phyloP scores from a whole-genome alignment of 2,329 filamentous ascomycete species.

The Arthrinium puccinioides region DNA sequence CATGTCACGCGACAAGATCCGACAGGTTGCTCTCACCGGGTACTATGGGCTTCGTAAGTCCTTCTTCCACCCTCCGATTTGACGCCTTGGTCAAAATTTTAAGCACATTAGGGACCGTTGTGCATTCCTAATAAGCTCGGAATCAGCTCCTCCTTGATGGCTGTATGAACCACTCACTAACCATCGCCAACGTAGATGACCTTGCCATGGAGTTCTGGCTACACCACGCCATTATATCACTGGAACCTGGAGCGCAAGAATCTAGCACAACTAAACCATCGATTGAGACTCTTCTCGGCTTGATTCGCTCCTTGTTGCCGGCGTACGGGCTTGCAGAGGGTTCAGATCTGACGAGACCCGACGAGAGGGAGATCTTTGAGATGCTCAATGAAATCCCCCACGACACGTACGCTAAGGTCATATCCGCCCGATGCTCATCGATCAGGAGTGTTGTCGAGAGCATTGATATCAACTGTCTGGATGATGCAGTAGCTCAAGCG shows the following conservation, averaged over 20 bases:
- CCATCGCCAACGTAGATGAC: too few relatives aligned
- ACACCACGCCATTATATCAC: too few relatives aligned
- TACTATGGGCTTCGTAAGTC: not conserved
- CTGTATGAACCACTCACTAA: not conserved
- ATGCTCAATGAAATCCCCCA: too few relatives aligned
- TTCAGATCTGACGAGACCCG: too few relatives aligned
- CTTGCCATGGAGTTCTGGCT: too few relatives aligned
- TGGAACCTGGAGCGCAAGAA: too few relatives aligned
- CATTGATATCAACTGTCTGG: not conserved
- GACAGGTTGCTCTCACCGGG: not conserved
- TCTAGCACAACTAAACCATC: too few relatives aligned
- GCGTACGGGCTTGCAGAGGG: too few relatives aligned
- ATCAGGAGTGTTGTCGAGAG: not conserved
- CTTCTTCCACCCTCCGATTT: not conserved
- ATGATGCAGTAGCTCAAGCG: not conserved
- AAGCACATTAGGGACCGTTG: not conserved
- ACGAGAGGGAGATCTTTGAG: too few relatives aligned
- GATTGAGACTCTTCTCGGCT: not conserved
- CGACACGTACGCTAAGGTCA: too few relatives aligned
- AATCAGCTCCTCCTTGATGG: not conserved
- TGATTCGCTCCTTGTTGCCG: too few relatives aligned
- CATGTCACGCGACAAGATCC: accelerated
- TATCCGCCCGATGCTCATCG: too few relatives aligned
- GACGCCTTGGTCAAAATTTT: not conserved
- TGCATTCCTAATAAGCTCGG: not conserved